Evolutionary conservation across 2,329 filamentous ascomycete species (phyloP), one percentile per base, ranked within the genome.

Genomic region (Fusarium longipes): DNA sequence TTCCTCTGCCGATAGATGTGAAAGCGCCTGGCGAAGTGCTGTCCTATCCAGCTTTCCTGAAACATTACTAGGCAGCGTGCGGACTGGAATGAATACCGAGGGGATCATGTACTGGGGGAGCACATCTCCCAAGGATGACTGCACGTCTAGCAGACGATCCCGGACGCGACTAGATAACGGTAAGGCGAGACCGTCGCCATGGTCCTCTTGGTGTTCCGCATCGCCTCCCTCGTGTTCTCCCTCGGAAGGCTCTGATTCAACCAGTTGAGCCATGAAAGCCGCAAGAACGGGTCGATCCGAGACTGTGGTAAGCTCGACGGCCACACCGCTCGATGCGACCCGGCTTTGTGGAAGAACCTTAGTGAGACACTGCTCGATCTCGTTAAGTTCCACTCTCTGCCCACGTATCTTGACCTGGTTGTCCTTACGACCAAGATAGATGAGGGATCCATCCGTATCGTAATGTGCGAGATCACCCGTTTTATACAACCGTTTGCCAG

Each of bases 351-450:
- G 47, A 49, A 49, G 47, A 49, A 39, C 47, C 8, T 49, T 38
- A 18, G 24, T 20, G 20, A 49, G 45, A 49, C 24, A 49, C 39
- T 51, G 49, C 47, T 56, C 57, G 38, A 50, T 30, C 58, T 73
- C 72, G 3, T 63, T 70, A 14, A 84, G 77, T 75, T 84, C 88
- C 43, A 86, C 78, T 49, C 85, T 75, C 60, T 82, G 87, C 22
- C 88, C 88, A 22, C 82, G 80, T 10, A 88, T 74, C 71, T 89
- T 89, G 51, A 88, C 80, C 30, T 60, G 57, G 12, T 29, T 42
- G n/a, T 60, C 44, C 44, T 48, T 48, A 36, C 44, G 44, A 48
- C 44, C 44, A 17, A 48, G 44, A 48, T 48, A 48, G 20, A 48
- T 48, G 44, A 48, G 44, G 32, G 44, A 48, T 36, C 44, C 44